Conservation (phyloP, 306 rosid genomes). For the Fagus sylvatica region DNA sequence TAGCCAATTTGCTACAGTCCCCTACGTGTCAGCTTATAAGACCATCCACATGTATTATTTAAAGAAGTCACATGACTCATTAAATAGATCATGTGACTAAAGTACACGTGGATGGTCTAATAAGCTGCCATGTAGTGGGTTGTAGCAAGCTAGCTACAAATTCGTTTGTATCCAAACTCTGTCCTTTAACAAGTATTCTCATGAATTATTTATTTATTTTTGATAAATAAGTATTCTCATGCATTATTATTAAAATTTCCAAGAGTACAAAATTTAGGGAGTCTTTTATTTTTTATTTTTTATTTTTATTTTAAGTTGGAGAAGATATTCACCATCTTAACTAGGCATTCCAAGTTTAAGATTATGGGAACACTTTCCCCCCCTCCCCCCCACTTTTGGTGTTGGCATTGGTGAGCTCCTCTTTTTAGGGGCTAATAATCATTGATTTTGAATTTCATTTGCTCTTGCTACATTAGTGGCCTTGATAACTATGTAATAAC, state of each 20-base stretch:
- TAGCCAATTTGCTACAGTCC: too few species aligned
- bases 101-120: too few species aligned
- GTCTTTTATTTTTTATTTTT: too few species aligned
- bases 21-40: too few species aligned
- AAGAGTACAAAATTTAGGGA: neutral
- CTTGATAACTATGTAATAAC: neutral
- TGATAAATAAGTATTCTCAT: neutral
- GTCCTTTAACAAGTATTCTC: neutral
- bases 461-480: neutral
- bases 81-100: too few species aligned
- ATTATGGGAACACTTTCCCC: neutral
- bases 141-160: too few species aligned
- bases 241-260: neutral
- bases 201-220: neutral
- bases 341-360: neutral
- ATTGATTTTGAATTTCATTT: neutral
- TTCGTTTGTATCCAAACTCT: too few species aligned
- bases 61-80: too few species aligned
- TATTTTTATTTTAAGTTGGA: neutral
- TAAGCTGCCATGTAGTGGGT: too few species aligned
- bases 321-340: neutral
- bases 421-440: neutral
- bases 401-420: neutral
- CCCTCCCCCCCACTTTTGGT: neutral
- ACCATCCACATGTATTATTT: too few species aligned